Evolutionary conservation across 225 moss, liverwort and hornwort genomes (phyloP), one percentile per base, ranked within the genome.

Genomic region (Pleurozium schreberi): DNA sequence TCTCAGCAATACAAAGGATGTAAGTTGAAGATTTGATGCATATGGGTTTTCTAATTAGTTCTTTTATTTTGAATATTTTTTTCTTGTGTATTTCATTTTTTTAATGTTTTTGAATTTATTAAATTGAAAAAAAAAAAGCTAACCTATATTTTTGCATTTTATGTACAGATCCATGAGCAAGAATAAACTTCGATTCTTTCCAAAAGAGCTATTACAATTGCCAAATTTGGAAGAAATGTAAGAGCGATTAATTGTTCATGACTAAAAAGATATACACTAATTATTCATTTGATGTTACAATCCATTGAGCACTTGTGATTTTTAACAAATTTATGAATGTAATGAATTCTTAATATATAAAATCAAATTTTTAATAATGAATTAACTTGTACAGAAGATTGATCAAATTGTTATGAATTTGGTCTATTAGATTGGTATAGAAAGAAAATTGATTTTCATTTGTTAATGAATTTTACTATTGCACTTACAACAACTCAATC

Each of bases 311-410:
- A 8, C 8, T 42, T 42, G 2, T 26, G 1, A 70, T 70, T 25
- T 16, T 57, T 14, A 70, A 23, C 0, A 26, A 7, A 42, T 26
- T 42, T 5, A 70, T 15, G 2, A 70, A 27, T 42, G 15, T 5
- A 9, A 14, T 9, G 3, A 27, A 26, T 5, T 27, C 0, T 14
- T 14, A 26, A 25, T 27, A 27, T 9, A 5, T 0, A 15, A 42
- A 42, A 42, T 70, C 27, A 43, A 42, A 13, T 25, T 2, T 23
- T 25, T 27, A 43, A 3, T 42, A 9, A 9, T 26, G 27, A n/a
- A 70, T 27, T 14, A 26, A 69, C 3, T 69, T 3, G 9, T 26
- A 3, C 9, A 70, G 43, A 70, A 15, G 0, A 27, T 27, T 42
- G 3, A 15, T 43, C 9, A 1, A 69, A 43, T 43, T 70, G 15